A percentile compares a stretch with the other conserved stretches of the same genome.
phyloP scores from a whole-genome alignment of 306 rosid species.

The Fragaria ananassa region DNA sequence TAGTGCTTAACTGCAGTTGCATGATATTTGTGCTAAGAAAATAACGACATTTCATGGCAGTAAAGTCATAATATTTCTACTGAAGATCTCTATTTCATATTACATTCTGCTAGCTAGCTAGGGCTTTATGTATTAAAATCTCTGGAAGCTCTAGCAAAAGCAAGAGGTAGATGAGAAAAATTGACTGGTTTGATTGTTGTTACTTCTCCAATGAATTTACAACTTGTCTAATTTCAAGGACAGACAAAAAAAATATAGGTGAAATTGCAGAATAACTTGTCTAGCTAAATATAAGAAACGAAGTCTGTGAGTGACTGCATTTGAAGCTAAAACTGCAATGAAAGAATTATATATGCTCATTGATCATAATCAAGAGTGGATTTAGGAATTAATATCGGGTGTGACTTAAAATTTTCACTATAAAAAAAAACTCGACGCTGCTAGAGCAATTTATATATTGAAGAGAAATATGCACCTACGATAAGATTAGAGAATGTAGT shows the following conservation, averaged over 20 bases:
- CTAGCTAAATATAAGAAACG: not conserved
- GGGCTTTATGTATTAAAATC: not conserved
- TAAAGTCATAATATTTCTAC: not conserved
- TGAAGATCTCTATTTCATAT: not conserved
- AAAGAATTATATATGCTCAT: too few species aligned
- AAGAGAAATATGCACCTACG: too few species aligned
- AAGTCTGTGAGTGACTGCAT: not conserved
- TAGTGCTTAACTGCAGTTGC: not conserved
- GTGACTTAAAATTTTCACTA: too few species aligned
- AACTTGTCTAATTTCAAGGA: not conserved
- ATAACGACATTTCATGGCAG: not conserved
- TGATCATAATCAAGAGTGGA: too few species aligned
- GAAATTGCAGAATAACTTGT: not conserved
- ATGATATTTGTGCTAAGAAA: not conserved
- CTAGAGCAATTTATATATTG: too few species aligned
- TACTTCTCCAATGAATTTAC: not conserved
- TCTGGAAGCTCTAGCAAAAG: not conserved
- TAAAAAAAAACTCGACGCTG: too few species aligned
- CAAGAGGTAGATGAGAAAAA: too few species aligned
- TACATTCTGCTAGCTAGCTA: not conserved
- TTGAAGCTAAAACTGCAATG: not conserved
- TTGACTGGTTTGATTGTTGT: not conserved
- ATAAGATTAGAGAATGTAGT: too few species aligned
- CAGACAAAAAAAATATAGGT: not conserved
- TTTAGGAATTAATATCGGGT: too few species aligned